A percentile compares a stretch with the other conserved stretches of the same genome.
phyloP scores from a whole-genome alignment of 805 yeast species.

The Ogataea polymorpha region DNA sequence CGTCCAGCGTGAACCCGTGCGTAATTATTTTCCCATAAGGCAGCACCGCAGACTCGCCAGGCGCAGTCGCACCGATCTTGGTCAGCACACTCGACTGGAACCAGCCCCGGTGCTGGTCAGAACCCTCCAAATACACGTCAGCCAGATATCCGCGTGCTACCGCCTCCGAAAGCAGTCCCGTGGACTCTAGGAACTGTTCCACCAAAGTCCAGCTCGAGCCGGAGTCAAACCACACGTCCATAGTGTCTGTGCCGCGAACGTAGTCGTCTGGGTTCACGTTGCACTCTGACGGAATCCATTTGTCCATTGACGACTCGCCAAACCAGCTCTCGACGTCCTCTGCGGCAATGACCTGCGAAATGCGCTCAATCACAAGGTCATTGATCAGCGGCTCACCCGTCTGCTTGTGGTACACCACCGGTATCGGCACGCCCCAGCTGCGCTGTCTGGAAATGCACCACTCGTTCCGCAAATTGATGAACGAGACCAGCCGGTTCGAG shows the following conservation, averaged over 20 bases:
- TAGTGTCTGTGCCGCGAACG: conserved; percentile 77
- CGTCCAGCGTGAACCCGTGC: conserved; percentile 92
- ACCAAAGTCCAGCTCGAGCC: conserved; percentile 87
- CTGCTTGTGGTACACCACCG: conserved; percentile 64
- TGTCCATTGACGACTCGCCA: conserved; percentile 37
- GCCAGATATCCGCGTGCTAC: conserved; percentile 46
- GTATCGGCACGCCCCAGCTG: conserved; percentile 97
- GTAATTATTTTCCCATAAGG: conserved; percentile 81
- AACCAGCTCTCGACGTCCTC: conserved; percentile 85
- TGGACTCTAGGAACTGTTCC: conserved; percentile 36
- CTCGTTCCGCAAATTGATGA: conserved; percentile 75
- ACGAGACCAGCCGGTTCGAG: conserved; percentile 63
- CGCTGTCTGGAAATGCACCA: conserved; percentile 99
- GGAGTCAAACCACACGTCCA: conserved; percentile 99
- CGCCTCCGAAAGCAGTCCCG: conserved; percentile 32
- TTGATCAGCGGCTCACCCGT: conserved; percentile 66
- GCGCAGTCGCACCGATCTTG: conserved; percentile 47
- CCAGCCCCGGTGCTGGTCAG: conserved; percentile 99
- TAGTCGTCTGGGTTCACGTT: conserved; percentile 42
- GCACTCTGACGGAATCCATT: conserved; percentile 71
- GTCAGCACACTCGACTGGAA: conserved; percentile 91
- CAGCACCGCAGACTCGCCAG: conserved; percentile 27
- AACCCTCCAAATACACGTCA: conserved; percentile 90
- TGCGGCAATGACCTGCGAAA: conserved; percentile 52
- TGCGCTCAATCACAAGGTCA: conserved; percentile 50